Evolutionary conservation across 495 filamentous ascomycete species (phyloP).

Genomic region (Neurospora tetrasperma): DNA sequence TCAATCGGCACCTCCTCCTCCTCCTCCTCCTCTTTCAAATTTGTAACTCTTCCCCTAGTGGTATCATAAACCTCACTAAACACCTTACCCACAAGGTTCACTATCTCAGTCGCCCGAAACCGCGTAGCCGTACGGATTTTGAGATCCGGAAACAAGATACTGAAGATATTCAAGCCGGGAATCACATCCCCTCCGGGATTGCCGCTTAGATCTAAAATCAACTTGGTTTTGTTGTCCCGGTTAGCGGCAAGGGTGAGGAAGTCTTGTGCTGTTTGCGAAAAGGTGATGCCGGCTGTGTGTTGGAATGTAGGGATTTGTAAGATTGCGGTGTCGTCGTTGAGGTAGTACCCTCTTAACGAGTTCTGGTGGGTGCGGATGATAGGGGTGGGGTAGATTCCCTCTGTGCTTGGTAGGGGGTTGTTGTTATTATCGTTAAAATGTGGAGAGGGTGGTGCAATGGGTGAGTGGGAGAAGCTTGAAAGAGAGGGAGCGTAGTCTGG

Average conservation of each 20-base stretch:
- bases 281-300: fast-evolving
- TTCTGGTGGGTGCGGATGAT: fast-evolving
- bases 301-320: neutral
- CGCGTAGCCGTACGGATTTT: neutral
- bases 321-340: neutral
- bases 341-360: neutral
- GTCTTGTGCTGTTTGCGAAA: neutral
- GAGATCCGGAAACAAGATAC: neutral
- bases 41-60: no score
- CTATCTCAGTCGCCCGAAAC: neutral
- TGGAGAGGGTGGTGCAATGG: neutral
- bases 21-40: neutral
- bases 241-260: neutral
- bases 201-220: neutral
- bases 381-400: neutral
- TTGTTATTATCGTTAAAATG: neutral
- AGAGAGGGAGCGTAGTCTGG: neutral
- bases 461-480: neutral
- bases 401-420: neutral
- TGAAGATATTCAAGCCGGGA: neutral
- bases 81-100: neutral
- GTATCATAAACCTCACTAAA: neutral
- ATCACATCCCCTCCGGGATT: neutral
- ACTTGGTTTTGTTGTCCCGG: neutral
- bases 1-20: neutral